Conservation (phyloP, 306 rosid genomes). For the Inga laurina region DNA sequence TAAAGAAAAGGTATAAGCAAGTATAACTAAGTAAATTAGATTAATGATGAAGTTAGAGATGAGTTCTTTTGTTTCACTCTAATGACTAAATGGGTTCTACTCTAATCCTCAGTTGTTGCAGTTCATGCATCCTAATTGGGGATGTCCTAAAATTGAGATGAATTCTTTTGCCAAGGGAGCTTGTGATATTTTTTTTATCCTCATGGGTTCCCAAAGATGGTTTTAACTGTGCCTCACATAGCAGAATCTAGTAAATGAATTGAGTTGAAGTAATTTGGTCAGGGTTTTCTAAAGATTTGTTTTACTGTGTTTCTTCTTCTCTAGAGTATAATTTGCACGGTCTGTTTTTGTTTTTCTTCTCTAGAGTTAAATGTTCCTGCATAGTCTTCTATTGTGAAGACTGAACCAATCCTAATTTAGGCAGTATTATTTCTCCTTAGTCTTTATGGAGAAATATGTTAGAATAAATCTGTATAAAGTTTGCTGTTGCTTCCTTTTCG, state of each 20-base stretch:
- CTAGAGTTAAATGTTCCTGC: background rate
- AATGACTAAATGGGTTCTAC: background rate
- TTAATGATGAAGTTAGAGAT: background rate
- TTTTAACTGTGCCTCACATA: background rate
- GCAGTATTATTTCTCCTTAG: background rate
- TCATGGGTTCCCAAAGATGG: background rate
- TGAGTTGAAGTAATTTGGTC: background rate
- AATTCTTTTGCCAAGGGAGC: background rate
- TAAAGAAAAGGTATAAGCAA: background rate
- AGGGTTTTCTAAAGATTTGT: background rate
- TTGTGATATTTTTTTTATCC: background rate
- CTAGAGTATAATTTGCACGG: background rate
- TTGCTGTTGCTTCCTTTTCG: background rate
- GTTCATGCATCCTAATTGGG: background rate
- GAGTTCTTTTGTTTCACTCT: background rate
- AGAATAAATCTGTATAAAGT: background rate
- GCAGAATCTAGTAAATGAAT: background rate
- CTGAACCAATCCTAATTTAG: background rate
- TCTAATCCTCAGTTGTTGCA: background rate
- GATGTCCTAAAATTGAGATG: background rate
- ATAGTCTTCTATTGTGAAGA: background rate
- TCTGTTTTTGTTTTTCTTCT: background rate
- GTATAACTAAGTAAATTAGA: background rate
- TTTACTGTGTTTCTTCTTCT: background rate
- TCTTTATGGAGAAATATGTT: background rate